A percentile compares a stretch with the other conserved stretches of the same genome.
Evolutionary conservation across 2,329 filamentous ascomycete species (phyloP).

Genomic region (Cladosporium sp.): DNA sequence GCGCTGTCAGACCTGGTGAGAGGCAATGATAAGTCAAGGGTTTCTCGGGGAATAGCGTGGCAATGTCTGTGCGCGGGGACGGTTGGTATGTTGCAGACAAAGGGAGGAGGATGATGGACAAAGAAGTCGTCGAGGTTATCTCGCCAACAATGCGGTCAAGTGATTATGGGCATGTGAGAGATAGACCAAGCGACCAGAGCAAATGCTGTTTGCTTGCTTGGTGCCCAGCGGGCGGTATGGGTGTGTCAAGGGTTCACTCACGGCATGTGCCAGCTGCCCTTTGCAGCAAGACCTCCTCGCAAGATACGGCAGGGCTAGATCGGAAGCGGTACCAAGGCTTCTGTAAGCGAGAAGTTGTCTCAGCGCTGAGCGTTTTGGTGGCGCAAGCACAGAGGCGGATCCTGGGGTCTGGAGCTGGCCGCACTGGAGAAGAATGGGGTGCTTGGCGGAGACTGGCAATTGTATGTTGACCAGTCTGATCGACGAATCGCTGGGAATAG

Average conservation of each 20-base stretch:
- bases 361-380: not conserved
- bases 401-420: not conserved
- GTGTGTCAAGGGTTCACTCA: not conserved
- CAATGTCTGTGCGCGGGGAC: not conserved
- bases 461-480: not conserved
- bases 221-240: not conserved
- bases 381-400: not conserved
- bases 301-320: constrained; percentile 6
- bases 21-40: not conserved
- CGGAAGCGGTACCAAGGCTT: not conserved
- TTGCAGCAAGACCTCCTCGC: not conserved
- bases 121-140: not conserved
- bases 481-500: not conserved
- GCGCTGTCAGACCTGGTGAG: not conserved
- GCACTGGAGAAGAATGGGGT: not conserved
- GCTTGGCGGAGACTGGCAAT: not conserved
- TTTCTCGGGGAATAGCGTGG: not conserved
- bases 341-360: constrained; percentile 5
- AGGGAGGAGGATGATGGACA: not conserved
- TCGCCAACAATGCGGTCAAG: not conserved
- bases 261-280: constrained; percentile 11
- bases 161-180: not conserved
- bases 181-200: not conserved
- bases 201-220: not conserved
- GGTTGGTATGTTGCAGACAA: not conserved